Evolutionary conservation across 2,329 filamentous ascomycete genomes (phyloP).

Genomic region (Cordyceps farinosa): DNA sequence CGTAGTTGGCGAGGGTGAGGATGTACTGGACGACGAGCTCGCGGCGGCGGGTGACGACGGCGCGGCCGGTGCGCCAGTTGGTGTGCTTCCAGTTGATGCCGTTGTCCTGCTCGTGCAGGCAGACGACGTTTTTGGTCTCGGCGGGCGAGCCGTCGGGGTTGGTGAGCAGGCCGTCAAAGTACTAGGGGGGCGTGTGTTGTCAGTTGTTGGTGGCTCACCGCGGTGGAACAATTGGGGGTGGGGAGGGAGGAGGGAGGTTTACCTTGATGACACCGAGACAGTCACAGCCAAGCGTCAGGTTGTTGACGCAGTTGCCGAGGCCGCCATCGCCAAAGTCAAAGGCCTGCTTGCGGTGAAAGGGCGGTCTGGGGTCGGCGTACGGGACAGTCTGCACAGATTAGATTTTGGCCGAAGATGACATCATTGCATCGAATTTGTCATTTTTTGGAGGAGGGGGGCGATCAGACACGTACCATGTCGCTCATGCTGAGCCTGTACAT

Average conservation of each 20-base stretch:
- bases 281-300: conserved; percentile 63
- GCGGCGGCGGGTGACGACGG: conserved; percentile 52
- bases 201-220: not conserved
- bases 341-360: conserved; percentile 64
- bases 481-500: conserved; percentile 63
- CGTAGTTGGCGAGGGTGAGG: conserved; percentile 61
- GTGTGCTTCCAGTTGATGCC: conserved; percentile 61
- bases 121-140: conserved; percentile 45
- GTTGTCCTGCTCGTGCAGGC: conserved; percentile 34
- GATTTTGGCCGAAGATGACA: not conserved
- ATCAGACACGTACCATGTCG: conserved; percentile 54
- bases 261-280: conserved; percentile 60
- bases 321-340: conserved; percentile 69
- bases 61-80: conserved; percentile 54
- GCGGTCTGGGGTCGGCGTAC: conserved; percentile 61
- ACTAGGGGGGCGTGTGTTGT: conserved; percentile 21
- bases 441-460: too few relatives aligned
- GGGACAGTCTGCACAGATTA: conserved; percentile 42
- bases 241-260: not conserved
- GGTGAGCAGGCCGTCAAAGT: conserved; percentile 35
- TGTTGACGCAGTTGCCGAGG: conserved; percentile 62
- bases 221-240: too few relatives aligned
- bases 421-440: too few relatives aligned
- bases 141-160: conserved; percentile 27
- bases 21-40: conserved; percentile 59